Base-by-base conservation (phyloP, 2,329 filamentous ascomycete genomes). In the Thelonectria discophora region DNA sequence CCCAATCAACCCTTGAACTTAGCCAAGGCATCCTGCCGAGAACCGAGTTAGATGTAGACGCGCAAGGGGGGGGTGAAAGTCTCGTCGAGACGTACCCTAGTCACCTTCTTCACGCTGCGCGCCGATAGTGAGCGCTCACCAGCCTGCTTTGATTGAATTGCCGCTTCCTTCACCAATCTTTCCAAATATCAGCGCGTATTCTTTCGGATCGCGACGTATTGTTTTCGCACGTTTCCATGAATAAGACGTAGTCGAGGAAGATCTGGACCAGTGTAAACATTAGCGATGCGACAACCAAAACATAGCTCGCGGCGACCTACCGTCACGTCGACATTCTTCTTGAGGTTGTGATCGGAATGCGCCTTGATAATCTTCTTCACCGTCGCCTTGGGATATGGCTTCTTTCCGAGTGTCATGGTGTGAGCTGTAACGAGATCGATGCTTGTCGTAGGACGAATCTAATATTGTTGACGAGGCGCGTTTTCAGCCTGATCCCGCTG, bases 321-420 rank as follows among this genome's bases (percentile, higher is more conserved):
- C 79, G 94, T 82, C 60, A 96, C 88, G 77, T 97, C 94, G 30
- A 89, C 90, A 77, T 95, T 94, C 77, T 93, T 95, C 81, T 89
- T 92, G 65, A 97, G 78, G 66, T 86, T 90, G 74, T 89, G 88
- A 65, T 91, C 90, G 9, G 92, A 90, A 76, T 97, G 93, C 17
- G 92, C 93, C 79, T 97, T 97, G 72, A 96, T 84, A 62, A 96
- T 94, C 77, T 93, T 94, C 78, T 93, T 95, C 70, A 97, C 83
- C 0, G 92, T 95, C 17, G 87, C 88, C 65, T 93, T 89, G 11
- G 93, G 93, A 72, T 97, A 97, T 13, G 92, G 82, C 69, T 93
- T 94, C 73, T 90, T 88, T 20, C 87, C 82, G 12, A 76, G 69
- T 3, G 74, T 75, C 76, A 78, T 78, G 40, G 59, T 63, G 62